A percentile compares a stretch with the other conserved stretches of the same genome.
These are phyloP conservation scores for Metarhizium anisopliae DNA, from an alignment of 2,329 filamentous ascomycete species.

Conservation along the genomic window DNA sequence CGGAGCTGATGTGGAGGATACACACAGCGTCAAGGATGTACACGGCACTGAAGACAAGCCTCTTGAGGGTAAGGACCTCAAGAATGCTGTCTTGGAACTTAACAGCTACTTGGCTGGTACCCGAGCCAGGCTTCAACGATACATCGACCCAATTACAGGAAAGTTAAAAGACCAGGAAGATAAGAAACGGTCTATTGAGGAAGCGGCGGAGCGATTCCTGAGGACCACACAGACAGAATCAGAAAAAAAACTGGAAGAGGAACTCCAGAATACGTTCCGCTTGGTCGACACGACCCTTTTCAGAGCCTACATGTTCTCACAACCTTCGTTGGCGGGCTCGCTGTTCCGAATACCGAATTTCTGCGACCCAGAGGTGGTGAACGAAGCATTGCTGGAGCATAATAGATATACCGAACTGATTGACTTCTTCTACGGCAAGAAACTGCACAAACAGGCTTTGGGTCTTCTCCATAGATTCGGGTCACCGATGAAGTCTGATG, in stretches of 20 bases:
- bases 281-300: conserved; percentile 93
- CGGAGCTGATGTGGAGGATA: conserved; percentile 46
- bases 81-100: conserved; percentile 70
- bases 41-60: conserved; percentile 35
- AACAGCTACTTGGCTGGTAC: conserved; percentile 85
- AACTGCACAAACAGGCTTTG: conserved; percentile 78
- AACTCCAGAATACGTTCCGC: conserved; percentile 66
- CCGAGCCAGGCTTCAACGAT: conserved; percentile 54
- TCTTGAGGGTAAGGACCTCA: conserved; percentile 74
- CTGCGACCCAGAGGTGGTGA: conserved; percentile 91
- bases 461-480: conserved; percentile 78
- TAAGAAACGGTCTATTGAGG: conserved; percentile 34
- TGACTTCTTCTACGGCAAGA: conserved; percentile 96
- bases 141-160: conserved; percentile 53
- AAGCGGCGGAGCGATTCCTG: conserved; percentile 48
- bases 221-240: conserved; percentile 36
- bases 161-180: conserved; percentile 45
- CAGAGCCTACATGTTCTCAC: conserved; percentile 87
- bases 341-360: conserved; percentile 96
- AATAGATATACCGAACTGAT: conserved; percentile 88
- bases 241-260: conserved; percentile 56
- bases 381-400: conserved; percentile 81
- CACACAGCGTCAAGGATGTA: conserved; percentile 39
- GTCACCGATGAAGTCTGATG: conserved; percentile 41
- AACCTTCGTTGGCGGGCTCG: conserved; percentile 74